These are phyloP conservation scores for Solanum hybrid DNA, from an alignment of 305 asterid genomes.

Conservation along the genomic window DNA sequence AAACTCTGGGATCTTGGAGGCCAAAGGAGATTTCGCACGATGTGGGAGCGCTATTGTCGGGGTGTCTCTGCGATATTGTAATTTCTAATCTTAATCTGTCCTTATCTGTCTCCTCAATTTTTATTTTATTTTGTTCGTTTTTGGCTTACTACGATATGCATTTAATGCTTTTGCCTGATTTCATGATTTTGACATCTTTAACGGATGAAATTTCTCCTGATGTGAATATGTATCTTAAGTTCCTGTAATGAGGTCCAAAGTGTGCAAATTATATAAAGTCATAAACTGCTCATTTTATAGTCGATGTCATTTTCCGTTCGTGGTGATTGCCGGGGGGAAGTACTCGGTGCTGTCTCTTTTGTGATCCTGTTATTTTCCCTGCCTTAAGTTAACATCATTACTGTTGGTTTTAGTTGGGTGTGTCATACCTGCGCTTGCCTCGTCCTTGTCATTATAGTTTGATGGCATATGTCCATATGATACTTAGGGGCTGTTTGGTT, in stretches of 20 bases:
- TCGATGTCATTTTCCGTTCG: background rate
- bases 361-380: background rate
- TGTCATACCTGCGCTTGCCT: background rate
- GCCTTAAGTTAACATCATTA: background rate
- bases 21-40: constrained; percentile 79
- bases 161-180: background rate
- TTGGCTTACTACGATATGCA: background rate
- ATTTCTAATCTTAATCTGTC: constrained; percentile 7
- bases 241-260: background rate
- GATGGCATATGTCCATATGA: background rate
- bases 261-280: background rate
- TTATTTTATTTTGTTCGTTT: background rate
- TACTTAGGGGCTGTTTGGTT: background rate
- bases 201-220: background rate
- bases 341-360: background rate
- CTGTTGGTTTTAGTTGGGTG: background rate
- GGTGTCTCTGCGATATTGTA: constrained; percentile 92
- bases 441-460: background rate
- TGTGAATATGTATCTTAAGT: background rate
- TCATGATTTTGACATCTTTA: background rate
- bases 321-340: too few relatives aligned
- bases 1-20: constrained; percentile 96
- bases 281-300: background rate
- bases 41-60: constrained; percentile 97
- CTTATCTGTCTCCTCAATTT: background rate